phyloP scores from a whole-genome alignment of 169 alveolate genomes.

The Cryptosporidium bovis region DNA sequence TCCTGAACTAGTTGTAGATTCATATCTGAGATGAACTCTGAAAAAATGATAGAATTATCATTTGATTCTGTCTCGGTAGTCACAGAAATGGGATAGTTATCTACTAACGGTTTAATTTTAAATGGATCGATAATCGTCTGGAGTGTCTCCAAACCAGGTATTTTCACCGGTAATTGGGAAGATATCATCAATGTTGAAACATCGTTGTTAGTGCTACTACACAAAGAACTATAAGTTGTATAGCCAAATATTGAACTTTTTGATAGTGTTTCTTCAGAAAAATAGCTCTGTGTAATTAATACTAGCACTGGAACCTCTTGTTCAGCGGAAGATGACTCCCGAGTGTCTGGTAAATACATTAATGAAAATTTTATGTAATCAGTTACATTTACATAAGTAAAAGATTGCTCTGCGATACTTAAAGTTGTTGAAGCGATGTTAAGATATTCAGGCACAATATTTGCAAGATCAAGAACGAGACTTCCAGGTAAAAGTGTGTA shows the following conservation, averaged over 20 bases:
- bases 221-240: conserved; percentile 28
- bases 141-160: conserved; percentile 49
- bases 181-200: conserved; percentile 29
- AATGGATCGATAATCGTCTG: conserved; percentile 51
- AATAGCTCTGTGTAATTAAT: conserved; percentile 60
- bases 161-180: conserved; percentile 12
- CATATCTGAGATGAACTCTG: background rate
- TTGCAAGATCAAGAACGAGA: conserved; percentile 28
- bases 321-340: background rate
- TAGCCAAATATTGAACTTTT: conserved; percentile 50
- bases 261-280: conserved; percentile 1
- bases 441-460: conserved; percentile 24
- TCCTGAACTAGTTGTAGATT: no score
- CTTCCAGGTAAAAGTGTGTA: conserved; percentile 7
- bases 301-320: conserved; percentile 66
- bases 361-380: conserved; percentile 51
- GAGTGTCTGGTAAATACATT: conserved; percentile 55
- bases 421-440: conserved; percentile 14
- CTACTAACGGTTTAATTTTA: conserved; percentile 24
- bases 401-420: conserved; percentile 50
- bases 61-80: background rate
- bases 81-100: background rate
- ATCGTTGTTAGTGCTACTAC: conserved; percentile 37
- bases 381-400: conserved; percentile 39
- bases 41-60: background rate